Percentiles rank a stretch among this genome's conserved stretches.
These are phyloP conservation scores for Saturnispora sekii DNA, from an alignment of 805 yeast species.

Conservation along the genomic window DNA sequence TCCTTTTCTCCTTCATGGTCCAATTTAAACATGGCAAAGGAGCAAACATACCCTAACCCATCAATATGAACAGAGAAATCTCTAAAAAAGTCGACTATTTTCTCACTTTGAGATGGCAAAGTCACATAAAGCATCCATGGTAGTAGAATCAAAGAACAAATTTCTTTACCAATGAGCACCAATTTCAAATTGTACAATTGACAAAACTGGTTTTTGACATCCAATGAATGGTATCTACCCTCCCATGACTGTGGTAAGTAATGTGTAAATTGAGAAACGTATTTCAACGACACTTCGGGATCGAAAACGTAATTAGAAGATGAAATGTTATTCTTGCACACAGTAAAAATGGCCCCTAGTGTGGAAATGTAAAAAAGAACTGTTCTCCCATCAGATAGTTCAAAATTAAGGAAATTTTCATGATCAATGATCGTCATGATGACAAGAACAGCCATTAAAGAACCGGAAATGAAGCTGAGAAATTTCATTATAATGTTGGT, in stretches of 20 bases:
- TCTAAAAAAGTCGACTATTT: slow-evolving; percentile 81
- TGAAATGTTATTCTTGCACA: slow-evolving; percentile 62
- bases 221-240: slow-evolving; percentile 72
- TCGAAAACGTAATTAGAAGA: slow-evolving; percentile 63
- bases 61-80: slow-evolving; percentile 87
- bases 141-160: slow-evolving; percentile 70
- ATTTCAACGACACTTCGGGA: slow-evolving; percentile 77
- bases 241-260: slow-evolving; percentile 85
- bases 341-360: slow-evolving; percentile 82
- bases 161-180: slow-evolving; percentile 61
- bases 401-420: slow-evolving; percentile 84
- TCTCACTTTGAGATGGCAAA: slow-evolving; percentile 61
- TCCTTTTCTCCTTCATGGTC: slow-evolving; percentile 40
- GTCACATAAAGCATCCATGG: slow-evolving; percentile 88
- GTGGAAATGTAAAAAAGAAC: slow-evolving; percentile 82
- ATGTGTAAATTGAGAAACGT: slow-evolving; percentile 82
- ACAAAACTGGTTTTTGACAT: slow-evolving; percentile 77
- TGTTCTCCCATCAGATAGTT: slow-evolving; percentile 69
- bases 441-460: slow-evolving; percentile 82
- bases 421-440: slow-evolving; percentile 73
- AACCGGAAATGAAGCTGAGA: slow-evolving; percentile 70
- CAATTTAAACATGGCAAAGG: slow-evolving; percentile 85
- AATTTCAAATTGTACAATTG: slow-evolving; percentile 66
- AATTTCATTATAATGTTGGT: slow-evolving; percentile 47
- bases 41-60: slow-evolving; percentile 90